phyloP scores from a whole-genome alignment of 2,329 filamentous ascomycete species.

The Colletotrichum australisinense region DNA sequence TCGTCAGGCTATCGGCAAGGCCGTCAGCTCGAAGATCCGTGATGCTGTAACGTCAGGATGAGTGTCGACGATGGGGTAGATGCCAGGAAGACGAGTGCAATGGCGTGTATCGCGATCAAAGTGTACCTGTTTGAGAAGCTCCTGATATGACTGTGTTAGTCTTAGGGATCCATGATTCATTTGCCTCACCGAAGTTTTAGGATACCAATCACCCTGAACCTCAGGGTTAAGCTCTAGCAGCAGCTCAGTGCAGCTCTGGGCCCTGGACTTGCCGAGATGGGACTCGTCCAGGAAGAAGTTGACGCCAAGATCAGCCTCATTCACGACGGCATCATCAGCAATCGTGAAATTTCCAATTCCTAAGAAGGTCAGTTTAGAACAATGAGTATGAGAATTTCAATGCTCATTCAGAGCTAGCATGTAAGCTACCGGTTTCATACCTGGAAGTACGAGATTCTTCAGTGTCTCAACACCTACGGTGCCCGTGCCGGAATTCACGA shows the following conservation, averaged over 20 bases:
- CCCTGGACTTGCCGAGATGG: constrained; percentile 80
- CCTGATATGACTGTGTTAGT: constrained; percentile 33
- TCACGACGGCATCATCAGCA: constrained; percentile 82
- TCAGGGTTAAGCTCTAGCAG: constrained; percentile 93
- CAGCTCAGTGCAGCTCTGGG: constrained; percentile 80
- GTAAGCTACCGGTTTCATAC: constrained; percentile 50
- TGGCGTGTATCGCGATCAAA: constrained; percentile 88
- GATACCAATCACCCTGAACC: constrained; percentile 80
- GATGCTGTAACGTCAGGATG: constrained; percentile 88
- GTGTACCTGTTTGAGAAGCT: too few species aligned
- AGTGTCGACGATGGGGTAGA: constrained; percentile 93
- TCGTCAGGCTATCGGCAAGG: constrained; percentile 74
- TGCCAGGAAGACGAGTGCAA: constrained; percentile 79
- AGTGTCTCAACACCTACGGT: constrained; percentile 90
- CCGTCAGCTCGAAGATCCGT: constrained; percentile 85
- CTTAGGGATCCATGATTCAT: constrained; percentile 37
- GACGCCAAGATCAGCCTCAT: constrained; percentile 86
- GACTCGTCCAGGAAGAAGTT: constrained; percentile 95
- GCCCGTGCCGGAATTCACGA: constrained; percentile 89
- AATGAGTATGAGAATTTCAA: background rate
- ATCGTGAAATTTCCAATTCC: constrained; percentile 94
- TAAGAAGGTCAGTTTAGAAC: constrained; percentile 45
- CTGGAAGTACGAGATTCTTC: constrained; percentile 96
- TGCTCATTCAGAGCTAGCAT: background rate
- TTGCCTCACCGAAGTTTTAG: constrained; percentile 56